These are phyloP conservation scores for Allium cepa DNA, from an alignment of 106 monocot genomes.

Conservation along the genomic window DNA sequence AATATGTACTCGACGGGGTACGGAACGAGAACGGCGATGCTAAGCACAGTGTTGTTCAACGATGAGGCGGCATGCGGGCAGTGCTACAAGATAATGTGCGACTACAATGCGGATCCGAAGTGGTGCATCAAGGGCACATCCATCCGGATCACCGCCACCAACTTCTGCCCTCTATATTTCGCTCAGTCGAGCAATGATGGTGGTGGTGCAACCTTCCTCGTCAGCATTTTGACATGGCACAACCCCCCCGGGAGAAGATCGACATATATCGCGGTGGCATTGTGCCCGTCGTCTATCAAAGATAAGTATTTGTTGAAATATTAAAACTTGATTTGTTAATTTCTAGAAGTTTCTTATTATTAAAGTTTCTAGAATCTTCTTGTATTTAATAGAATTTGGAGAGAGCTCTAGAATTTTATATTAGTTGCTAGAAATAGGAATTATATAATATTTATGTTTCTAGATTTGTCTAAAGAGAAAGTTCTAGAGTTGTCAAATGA, in stretches of 20 bases:
- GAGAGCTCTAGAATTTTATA: no score
- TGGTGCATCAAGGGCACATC: constrained; percentile 13
- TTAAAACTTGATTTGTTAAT: no score
- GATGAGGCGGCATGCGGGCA: constrained; percentile 5
- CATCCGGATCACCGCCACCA: constrained; percentile 11
- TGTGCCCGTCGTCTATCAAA: neutral
- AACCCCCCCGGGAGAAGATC: neutral
- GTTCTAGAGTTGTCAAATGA: no score
- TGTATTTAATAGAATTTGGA: no score
- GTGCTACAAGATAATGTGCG: constrained; percentile 4
- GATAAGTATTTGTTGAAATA: no score
- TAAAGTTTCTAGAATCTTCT: no score
- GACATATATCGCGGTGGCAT: neutral
- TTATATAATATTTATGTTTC: no score
- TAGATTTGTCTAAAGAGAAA: no score
- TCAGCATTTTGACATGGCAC: neutral
- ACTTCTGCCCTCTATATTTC: constrained; percentile 12
- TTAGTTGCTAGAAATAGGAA: no score
- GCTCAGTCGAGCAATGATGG: constrained; percentile 5
- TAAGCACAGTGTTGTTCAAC: constrained; percentile 14
- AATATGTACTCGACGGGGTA: constrained; percentile 10
- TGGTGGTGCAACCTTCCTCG: constrained; percentile 12
- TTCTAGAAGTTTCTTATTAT: no score
- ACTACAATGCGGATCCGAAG: neutral
- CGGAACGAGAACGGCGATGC: constrained; percentile 4